Percentiles rank a stretch among this genome's conserved stretches.
Conservation (phyloP, 2,329 filamentous ascomycete species). For the Cladosporium sp. region DNA sequence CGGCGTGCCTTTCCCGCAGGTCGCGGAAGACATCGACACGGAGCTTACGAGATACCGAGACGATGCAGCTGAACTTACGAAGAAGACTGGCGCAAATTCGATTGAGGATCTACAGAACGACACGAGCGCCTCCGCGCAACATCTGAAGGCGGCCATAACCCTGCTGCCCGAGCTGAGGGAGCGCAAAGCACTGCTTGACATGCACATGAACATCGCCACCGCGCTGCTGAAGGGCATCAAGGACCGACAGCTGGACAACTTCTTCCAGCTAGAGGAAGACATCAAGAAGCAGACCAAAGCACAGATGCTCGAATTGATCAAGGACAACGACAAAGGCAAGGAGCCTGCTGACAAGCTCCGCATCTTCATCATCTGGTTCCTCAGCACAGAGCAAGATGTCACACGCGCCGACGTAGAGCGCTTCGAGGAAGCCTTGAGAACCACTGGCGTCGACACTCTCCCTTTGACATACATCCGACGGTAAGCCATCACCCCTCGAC, state of each 20-base stretch:
- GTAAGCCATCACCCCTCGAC: slow-evolving; percentile 42
- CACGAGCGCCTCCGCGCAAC: slow-evolving; percentile 80
- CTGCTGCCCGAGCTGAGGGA: slow-evolving; percentile 86
- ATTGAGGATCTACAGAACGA: slow-evolving; percentile 91
- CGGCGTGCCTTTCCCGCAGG: slow-evolving; percentile 83
- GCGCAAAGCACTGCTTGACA: slow-evolving; percentile 86
- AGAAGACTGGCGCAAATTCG: slow-evolving; percentile 86
- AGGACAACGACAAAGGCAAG: slow-evolving; percentile 72
- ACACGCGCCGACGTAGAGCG: slow-evolving; percentile 73
- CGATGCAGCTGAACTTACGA: slow-evolving; percentile 87
- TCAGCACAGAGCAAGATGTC: slow-evolving; percentile 88
- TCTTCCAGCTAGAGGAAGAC: slow-evolving; percentile 89
- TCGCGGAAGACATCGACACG: slow-evolving; percentile 90
- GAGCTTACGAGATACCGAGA: slow-evolving; percentile 94
- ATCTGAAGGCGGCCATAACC: slow-evolving; percentile 93
- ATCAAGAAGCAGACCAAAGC: slow-evolving; percentile 85
- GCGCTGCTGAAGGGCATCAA: slow-evolving; percentile 78
- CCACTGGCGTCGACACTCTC: slow-evolving; percentile 67
- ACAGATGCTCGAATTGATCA: slow-evolving; percentile 82
- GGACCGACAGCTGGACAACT: slow-evolving; percentile 89
- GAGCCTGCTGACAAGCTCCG: slow-evolving; percentile 84
- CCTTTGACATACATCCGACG: slow-evolving; percentile 81
- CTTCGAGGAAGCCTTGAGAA: slow-evolving; percentile 76
- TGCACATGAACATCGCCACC: slow-evolving; percentile 98
- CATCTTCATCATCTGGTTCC: slow-evolving; percentile 92